Conservation (phyloP, 2,329 filamentous ascomycete genomes). For the Hymenoscyphus albidus region DNA sequence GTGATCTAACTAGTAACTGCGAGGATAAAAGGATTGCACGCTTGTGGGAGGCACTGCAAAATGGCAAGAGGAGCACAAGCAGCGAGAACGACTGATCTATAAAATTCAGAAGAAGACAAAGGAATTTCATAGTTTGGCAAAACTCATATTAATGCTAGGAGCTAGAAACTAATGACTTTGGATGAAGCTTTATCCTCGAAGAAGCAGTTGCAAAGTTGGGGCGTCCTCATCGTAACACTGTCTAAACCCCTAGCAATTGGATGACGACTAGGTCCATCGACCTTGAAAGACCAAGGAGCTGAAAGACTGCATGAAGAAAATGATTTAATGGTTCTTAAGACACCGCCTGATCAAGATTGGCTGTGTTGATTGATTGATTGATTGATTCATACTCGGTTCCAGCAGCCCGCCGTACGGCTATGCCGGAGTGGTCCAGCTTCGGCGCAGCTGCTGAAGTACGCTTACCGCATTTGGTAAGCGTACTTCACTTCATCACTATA, state of each 20-base stretch:
- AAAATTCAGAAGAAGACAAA: slow-evolving; percentile 1
- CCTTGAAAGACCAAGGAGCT: neutral
- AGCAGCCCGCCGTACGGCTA: no score
- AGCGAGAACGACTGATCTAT: neutral
- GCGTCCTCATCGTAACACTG: neutral
- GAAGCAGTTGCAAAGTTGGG: neutral
- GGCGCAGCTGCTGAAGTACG: no score
- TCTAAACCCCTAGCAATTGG: neutral
- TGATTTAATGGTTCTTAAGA: neutral
- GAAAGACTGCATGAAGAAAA: neutral
- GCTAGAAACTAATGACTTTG: neutral
- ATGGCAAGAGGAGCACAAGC: neutral
- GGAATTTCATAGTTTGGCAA: neutral
- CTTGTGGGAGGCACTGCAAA: neutral
- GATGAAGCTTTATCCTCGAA: neutral
- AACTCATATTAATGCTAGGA: neutral
- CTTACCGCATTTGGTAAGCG: no score
- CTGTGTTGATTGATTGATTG: no score
- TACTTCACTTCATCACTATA: no score
- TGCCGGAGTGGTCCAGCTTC: no score
- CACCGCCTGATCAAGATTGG: neutral
- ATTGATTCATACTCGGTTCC: no score
- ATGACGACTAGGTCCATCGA: neutral
- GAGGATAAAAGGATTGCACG: neutral
- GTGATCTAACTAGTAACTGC: neutral